phyloP scores from a whole-genome alignment of 805 yeast genomes.

The Ogataea angusta region DNA sequence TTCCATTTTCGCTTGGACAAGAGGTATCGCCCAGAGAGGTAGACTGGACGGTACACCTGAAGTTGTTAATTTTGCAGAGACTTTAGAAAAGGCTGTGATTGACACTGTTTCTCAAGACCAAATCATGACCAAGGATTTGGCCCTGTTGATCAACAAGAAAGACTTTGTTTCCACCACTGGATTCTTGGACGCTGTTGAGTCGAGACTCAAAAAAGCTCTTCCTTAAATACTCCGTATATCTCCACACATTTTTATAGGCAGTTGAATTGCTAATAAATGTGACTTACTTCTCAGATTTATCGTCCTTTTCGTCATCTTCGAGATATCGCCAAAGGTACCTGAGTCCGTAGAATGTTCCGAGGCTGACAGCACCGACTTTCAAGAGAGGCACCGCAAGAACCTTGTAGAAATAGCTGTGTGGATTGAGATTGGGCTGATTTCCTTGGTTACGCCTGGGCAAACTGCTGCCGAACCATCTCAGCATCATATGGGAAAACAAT shows the following conservation, averaged over 20 bases:
- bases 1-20: constrained; percentile 82
- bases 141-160: constrained; percentile 57
- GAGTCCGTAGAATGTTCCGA: constrained; percentile 45
- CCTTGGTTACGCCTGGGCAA: not conserved
- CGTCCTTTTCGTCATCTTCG: constrained; percentile 25
- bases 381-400: constrained; percentile 45
- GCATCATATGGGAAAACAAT: constrained; percentile 1
- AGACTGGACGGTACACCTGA: constrained; percentile 69
- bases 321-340: constrained; percentile 43
- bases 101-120: constrained; percentile 73
- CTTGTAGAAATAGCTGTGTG: constrained; percentile 40
- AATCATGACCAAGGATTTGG: constrained; percentile 80
- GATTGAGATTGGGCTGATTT: constrained; percentile 22
- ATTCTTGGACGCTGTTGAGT: constrained; percentile 74
- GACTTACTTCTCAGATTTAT: constrained; percentile 6
- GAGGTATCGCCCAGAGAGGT: constrained; percentile 82
- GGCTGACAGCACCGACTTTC: constrained; percentile 42
- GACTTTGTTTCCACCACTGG: constrained; percentile 72
- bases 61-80: constrained; percentile 62
- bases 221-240: not conserved
- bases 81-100: constrained; percentile 62
- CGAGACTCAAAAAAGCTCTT: constrained; percentile 28
- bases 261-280: constrained; percentile 12
- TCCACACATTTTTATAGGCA: constrained; percentile 7
- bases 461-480: constrained; percentile 2